Base-by-base conservation (phyloP, 2,329 filamentous ascomycete genomes). In the Lasiodiplodia sp. region DNA sequence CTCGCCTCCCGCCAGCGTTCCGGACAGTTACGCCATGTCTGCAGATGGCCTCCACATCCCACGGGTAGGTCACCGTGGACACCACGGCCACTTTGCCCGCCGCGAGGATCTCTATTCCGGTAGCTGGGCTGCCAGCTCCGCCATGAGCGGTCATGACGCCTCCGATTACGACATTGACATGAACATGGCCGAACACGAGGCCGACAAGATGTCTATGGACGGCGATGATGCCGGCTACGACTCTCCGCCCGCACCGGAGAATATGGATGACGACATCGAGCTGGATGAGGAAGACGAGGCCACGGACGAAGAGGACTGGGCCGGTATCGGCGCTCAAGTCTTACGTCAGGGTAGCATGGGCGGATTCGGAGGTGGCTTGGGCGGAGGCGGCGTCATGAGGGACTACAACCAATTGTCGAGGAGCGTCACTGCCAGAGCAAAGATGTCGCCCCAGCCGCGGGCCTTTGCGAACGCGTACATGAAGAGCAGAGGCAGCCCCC, bases 261-360 rank as follows among this genome's bases (percentile, higher is more conserved):
- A 87, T 52, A 70, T 72, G 67, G 90, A 92, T 69, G 91, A 93
- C 73, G 91, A 96, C 76, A 89, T 92, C 70, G 90, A 92, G 25
- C 34, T 66, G 2, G 55, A 67, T 72, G 67, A 68, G 14, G 74
- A 73, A 21, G 80, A 83, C 71, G 93, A 97, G 76, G 87, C 92
- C 69, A 98, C 96, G 28, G 96, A 98, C 77, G 93, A 97, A 77
- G 95, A 98, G 80, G 94, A 98, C 81, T 97, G 95, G 94, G 93
- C 92, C 57, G 89, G 92, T 65, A 91, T 97, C 71, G 95, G 94
- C 67, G 93, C 94, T 37, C 93, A 92, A 67, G 92, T 93, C 72
- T 86, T 97, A 73, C 90, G 94, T 81, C 90, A 85, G 80, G 87
- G 81, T 82, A 89, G 79, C 76, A 67, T 67, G 34, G 31, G 55